phyloP scores from a whole-genome alignment of 768 basidiomycete genomes.

The Leccinellum luteum region DNA sequence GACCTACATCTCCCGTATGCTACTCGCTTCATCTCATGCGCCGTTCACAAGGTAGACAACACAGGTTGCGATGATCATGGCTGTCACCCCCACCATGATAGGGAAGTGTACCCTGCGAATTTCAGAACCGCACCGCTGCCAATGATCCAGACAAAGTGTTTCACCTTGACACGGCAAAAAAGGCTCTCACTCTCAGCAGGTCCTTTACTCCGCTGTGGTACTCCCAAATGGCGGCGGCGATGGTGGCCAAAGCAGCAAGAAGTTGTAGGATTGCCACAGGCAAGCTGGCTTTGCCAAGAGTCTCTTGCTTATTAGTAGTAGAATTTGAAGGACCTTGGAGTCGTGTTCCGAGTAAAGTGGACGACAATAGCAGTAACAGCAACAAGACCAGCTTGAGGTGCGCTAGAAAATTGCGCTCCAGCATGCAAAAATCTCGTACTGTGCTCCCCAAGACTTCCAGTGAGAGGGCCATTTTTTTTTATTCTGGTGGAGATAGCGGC shows the following conservation, averaged over 20 bases:
- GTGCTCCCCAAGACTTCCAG: constrained; percentile 53
- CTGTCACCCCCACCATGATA: constrained; percentile 49
- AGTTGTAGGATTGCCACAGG: constrained; percentile 56
- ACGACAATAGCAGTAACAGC: constrained; percentile 60
- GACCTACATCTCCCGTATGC: constrained; percentile 7
- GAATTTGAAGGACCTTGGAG: constrained; percentile 42
- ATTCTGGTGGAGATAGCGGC: neutral
- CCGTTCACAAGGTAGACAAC: constrained; percentile 45
- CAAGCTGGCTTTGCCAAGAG: constrained; percentile 32
- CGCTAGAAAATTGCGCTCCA: constrained; percentile 71
- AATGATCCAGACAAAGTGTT: constrained; percentile 19
- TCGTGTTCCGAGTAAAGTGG: constrained; percentile 59
- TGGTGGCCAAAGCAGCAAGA: constrained; percentile 48
- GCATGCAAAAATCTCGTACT: constrained; percentile 77
- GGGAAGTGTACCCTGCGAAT: constrained; percentile 46
- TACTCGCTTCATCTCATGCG: constrained; percentile 3
- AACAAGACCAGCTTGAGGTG: constrained; percentile 67
- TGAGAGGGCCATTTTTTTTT: constrained; percentile 19
- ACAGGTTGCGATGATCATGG: constrained; percentile 49
- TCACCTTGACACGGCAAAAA: constrained; percentile 56
- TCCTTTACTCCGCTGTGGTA: constrained; percentile 59
- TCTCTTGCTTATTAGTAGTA: constrained; percentile 16
- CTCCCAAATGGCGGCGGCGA: constrained; percentile 63
- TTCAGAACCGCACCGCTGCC: neutral
- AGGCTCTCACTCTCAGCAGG: constrained; percentile 55